Evolutionary conservation across 768 basidiomycete genomes (phyloP), one percentile per base, ranked within the genome.

Genomic region (Gelatoporia subvermispora): DNA sequence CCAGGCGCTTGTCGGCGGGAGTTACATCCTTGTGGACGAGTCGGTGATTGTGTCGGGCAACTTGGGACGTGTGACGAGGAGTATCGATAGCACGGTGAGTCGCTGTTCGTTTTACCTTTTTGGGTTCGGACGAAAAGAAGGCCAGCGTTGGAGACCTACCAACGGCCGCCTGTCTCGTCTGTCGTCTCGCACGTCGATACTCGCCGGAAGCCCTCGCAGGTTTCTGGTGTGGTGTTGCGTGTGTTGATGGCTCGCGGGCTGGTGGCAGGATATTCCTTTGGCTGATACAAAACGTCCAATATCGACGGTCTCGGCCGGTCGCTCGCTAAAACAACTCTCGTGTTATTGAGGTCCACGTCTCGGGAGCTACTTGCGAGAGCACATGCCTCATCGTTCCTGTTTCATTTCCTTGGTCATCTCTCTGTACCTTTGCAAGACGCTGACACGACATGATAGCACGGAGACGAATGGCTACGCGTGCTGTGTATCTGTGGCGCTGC

Each of bases 271-370:
- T 43, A n/a, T 64, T 69, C 68, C 69, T 77, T 73, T 76, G 88
- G 87, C 86, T 83, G 94, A 98, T 98, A 94, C 93, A 85, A 88
- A 70, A 55, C 77, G 88, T 90, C 94, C 94, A 63, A 96, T 60
- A 95, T 70, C 40, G 71, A 85, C 37, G 52, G 56, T 43, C 17
- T 41, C 31, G 28, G 43, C 60, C 54, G 51, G 65, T 69, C 70
- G 61, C 81, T 79, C 77, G 73, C 71, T 75, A 37, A 79, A 91
- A 94, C 92, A 94, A 93, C 91, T 84, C 86, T 79, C 82, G 69
- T 76, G 74, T 72, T 74, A 74, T 60, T 60, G 69, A 90, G 87
- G 76, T 70, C 58, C 61, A 80, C 75, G 76, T 78, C 74, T 64
- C 75, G 81, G 78, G 87, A 81, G 93, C 94, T 97, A 97, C 94